Percentiles rank a stretch among this genome's conserved stretches.
phyloP scores from a whole-genome alignment of 2,329 filamentous ascomycete species.

The Mollisia scopiformis region DNA sequence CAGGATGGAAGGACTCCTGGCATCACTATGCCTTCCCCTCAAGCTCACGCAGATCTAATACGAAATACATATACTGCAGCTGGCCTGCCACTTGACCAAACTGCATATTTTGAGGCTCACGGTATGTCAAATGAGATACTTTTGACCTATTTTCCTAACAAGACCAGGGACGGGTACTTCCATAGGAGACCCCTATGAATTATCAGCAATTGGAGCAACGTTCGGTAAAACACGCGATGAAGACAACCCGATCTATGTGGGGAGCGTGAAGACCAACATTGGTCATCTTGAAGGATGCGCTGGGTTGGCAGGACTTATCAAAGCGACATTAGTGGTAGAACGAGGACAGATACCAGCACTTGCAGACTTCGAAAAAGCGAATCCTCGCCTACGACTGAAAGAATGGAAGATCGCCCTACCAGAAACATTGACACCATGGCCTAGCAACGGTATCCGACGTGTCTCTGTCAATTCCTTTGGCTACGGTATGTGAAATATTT shows the following conservation, averaged over 20 bases:
- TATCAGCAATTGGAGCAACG: neutral
- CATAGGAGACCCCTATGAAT: neutral
- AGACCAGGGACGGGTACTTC: neutral
- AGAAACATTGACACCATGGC: constrained; percentile 13
- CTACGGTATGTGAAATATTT: constrained; percentile 19
- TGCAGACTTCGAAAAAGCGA: neutral
- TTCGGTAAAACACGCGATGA: neutral
- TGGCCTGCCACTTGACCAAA: neutral
- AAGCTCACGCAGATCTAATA: constrained; percentile 40
- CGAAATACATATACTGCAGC: constrained; percentile 5
- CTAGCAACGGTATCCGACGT: constrained; percentile 42
- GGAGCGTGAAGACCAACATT: constrained; percentile 40
- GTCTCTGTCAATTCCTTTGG: constrained; percentile 41
- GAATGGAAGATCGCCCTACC: constrained; percentile 38
- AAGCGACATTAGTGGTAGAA: constrained; percentile 13
- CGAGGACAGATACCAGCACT: constrained; percentile 39
- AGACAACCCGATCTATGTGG: constrained; percentile 18
- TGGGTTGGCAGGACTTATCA: constrained; percentile 21
- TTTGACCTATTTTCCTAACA: neutral
- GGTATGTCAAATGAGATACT: constrained; percentile 7
- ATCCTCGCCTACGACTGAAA: constrained; percentile 29
- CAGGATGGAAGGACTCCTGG: constrained; percentile 57
- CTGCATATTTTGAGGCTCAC: constrained; percentile 14
- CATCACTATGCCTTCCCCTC: constrained; percentile 54
- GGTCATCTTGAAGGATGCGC: constrained; percentile 27